Conservation (phyloP, 345 rosid genomes). For the Microcos paniculata region DNA sequence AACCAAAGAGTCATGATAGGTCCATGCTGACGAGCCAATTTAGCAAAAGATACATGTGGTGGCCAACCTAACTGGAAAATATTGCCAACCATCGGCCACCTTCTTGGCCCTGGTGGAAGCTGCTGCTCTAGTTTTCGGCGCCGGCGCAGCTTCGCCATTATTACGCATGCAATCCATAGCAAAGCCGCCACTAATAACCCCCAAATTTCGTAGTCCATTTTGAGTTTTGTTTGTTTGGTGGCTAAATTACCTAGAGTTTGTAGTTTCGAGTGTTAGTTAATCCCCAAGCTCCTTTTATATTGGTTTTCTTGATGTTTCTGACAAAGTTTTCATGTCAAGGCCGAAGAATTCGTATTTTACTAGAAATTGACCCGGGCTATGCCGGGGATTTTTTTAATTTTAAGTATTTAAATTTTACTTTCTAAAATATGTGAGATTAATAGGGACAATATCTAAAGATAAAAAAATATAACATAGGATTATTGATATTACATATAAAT, state of each 20-base stretch:
- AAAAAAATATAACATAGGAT: too few relatives aligned
- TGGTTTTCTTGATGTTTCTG: background rate
- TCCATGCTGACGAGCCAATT: slow-evolving; percentile 14
- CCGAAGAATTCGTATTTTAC: background rate
- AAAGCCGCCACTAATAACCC: background rate
- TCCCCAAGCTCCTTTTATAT: background rate
- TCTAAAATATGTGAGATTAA: too few relatives aligned
- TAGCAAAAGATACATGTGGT: background rate
- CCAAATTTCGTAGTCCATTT: background rate
- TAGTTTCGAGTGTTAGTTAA: background rate
- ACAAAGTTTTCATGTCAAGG: background rate
- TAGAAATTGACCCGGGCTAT: too few relatives aligned
- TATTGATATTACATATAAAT: too few relatives aligned
- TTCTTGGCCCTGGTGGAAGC: background rate
- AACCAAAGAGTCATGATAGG: slow-evolving; percentile 63
- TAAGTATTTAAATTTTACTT: too few relatives aligned
- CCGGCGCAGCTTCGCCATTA: background rate
- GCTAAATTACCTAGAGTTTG: background rate
- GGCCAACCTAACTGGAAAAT: background rate
- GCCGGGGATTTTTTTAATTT: too few relatives aligned
- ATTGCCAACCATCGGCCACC: background rate
- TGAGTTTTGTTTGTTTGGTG: background rate
- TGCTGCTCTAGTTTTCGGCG: background rate
- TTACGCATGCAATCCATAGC: background rate
- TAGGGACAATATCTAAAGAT: too few relatives aligned